A percentile compares a stretch with the other conserved stretches of the same genome.
These are phyloP conservation scores for Pseudomonodictys pantanalensis DNA, from an alignment of 495 filamentous ascomycete genomes.

Conservation along the genomic window DNA sequence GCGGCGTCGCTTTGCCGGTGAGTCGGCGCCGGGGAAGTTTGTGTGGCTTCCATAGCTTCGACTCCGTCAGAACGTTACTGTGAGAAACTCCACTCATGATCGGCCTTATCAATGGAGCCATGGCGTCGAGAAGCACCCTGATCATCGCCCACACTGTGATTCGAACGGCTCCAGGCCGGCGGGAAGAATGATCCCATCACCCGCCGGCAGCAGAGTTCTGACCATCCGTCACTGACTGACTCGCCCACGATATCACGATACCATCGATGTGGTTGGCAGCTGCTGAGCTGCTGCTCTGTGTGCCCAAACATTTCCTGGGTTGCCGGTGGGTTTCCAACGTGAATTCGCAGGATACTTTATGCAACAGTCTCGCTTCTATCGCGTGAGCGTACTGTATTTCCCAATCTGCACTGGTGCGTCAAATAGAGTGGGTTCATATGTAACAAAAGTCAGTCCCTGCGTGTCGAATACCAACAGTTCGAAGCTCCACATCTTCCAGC, in stretches of 20 bases:
- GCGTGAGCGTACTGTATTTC: neutral
- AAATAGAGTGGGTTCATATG: neutral
- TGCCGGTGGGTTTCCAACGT: too few relatives aligned
- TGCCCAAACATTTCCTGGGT: too few relatives aligned
- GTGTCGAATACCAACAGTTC: too few relatives aligned
- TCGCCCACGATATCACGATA: neutral
- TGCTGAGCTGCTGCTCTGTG: too few relatives aligned
- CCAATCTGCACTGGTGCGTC: neutral
- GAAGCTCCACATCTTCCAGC: too few relatives aligned
- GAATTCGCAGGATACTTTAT: neutral
- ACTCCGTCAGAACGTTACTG: constrained; percentile 10
- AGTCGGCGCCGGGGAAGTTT: constrained; percentile 33
- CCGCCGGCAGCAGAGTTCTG: neutral
- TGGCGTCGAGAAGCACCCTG: constrained; percentile 18
- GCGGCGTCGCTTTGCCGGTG: constrained; percentile 23
- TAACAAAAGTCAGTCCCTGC: too few relatives aligned
- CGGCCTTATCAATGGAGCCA: constrained; percentile 25
- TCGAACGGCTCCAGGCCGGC: neutral
- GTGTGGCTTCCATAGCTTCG: constrained; percentile 24
- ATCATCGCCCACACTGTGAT: constrained; percentile 5
- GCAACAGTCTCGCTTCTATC: neutral
- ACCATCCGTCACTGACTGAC: neutral
- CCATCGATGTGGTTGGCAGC: too few relatives aligned
- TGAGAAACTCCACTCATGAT: constrained; percentile 26
- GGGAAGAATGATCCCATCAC: neutral